A percentile compares a stretch with the other conserved stretches of the same genome.
Evolutionary conservation across 805 yeast genomes (phyloP).

Genomic region (Wickerhamiella sergipiensis): DNA sequence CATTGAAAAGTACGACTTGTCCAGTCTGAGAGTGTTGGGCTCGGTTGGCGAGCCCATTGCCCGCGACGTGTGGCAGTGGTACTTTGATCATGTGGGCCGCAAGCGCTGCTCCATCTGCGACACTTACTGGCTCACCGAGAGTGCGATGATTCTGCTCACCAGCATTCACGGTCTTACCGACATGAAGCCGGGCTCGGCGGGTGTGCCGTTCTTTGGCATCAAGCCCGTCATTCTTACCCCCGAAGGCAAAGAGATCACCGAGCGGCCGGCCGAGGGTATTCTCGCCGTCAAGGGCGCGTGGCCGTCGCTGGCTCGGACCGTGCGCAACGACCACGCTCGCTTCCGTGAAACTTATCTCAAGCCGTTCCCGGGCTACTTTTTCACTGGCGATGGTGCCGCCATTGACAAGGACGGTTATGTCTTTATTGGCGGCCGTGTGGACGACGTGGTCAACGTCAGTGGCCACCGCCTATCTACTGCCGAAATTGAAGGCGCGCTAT

Average conservation of each 20-base stretch:
- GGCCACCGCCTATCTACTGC: slow-evolving; percentile 85
- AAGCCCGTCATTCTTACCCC: slow-evolving; percentile 60
- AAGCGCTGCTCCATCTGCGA: slow-evolving; percentile 66
- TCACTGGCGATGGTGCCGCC: slow-evolving; percentile 86
- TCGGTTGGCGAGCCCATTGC: slow-evolving; percentile 97
- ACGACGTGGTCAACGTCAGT: slow-evolving; percentile 76
- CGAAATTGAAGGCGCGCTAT: slow-evolving; percentile 69
- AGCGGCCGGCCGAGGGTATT: slow-evolving; percentile 69
- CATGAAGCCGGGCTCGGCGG: slow-evolving; percentile 75
- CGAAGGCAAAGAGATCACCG: slow-evolving; percentile 52
- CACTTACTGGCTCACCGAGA: slow-evolving; percentile 85
- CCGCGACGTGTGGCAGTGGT: slow-evolving; percentile 94
- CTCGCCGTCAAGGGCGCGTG: slow-evolving; percentile 57
- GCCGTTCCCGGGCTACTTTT: slow-evolving; percentile 71
- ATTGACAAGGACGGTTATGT: slow-evolving; percentile 72
- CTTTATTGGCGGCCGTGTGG: slow-evolving; percentile 80
- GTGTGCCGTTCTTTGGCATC: slow-evolving; percentile 75
- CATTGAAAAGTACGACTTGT: slow-evolving; percentile 48
- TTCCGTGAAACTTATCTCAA: slow-evolving; percentile 69
- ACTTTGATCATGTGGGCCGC: slow-evolving; percentile 75
- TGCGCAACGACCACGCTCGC: slow-evolving; percentile 63
- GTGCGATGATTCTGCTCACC: slow-evolving; percentile 67
- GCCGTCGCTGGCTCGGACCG: slow-evolving; percentile 80
- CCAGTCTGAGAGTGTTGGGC: slow-evolving; percentile 72
- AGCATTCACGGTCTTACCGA: slow-evolving; percentile 67